Base-by-base conservation (phyloP, 768 basidiomycete genomes). In the Neoboletus subvelutipes region DNA sequence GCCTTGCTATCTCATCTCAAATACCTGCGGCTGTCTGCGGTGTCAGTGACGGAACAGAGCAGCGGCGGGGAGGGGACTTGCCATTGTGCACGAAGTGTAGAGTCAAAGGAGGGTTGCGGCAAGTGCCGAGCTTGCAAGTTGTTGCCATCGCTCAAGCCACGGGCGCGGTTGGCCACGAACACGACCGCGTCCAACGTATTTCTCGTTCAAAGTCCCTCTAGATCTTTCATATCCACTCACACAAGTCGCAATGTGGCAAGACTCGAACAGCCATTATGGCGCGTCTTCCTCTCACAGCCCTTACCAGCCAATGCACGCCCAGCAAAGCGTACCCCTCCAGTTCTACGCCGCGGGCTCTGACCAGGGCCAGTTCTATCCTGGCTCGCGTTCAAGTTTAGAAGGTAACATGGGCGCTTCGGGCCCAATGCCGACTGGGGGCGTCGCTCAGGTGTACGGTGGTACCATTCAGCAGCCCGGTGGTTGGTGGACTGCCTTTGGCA, bases 401-500 rank as follows among this genome's bases (percentile, higher is more conserved):
- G 89, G 87, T 11, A 85, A 85, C 63, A 76, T 84, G 50, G 76
- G 80, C 18, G 61, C 74, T 15, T 86, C 88, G 58, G 81, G 82
- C 31, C 70, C 79, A 36, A 81, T 86, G 45, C 64, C 77, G 11
- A 75, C 77, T 26, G 78, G 75, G 3, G 75, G 74, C 8, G 77
- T 76, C 43, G 70, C 76, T 9, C 77, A 80, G 45, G 71, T 76
- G 0, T 92, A 84, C 64, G 83, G 83, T 5, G 90, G 92, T 31
- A 86, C 80, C 67, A 92, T 94, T 41, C 87, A 91, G 65, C 70
- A 80, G 4, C 75, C 78, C 22, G 90, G 88, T 3, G 82, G 84
- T 18, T 98, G 94, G 94, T 94, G 93, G 90, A 91, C 91, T 26
- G 94, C 94, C 34, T 96, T 98, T 76, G 94, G 94, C 33, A 94